Percentiles rank a stretch among this genome's conserved stretches.
Conservation (phyloP, 179 eudicot genomes). For the Silene coronaria region DNA sequence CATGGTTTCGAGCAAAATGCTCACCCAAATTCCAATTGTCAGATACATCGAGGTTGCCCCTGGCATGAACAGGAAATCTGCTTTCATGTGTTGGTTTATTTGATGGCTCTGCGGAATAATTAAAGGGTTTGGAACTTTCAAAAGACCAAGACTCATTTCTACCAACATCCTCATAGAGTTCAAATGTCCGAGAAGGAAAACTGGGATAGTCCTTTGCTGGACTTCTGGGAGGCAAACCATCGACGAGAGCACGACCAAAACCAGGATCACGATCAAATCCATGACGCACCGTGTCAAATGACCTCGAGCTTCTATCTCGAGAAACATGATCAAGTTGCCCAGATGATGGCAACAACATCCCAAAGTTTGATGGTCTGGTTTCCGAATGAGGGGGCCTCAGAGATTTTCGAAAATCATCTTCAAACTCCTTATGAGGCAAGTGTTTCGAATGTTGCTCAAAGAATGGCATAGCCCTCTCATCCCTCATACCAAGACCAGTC, state of each 20-base stretch:
- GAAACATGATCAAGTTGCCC: constrained; percentile 39
- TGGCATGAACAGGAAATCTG: constrained; percentile 51
- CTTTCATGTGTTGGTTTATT: constrained; percentile 39
- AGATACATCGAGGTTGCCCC: constrained; percentile 39
- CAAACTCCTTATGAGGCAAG: constrained; percentile 49
- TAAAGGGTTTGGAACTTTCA: constrained; percentile 40
- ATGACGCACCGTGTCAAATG: constrained; percentile 41
- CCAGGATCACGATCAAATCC: constrained; percentile 41
- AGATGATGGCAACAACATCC: constrained; percentile 31
- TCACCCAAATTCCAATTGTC: constrained; percentile 34
- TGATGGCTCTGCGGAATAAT: constrained; percentile 37
- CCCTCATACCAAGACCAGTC: constrained; percentile 36
- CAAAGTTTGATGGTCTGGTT: constrained; percentile 35
- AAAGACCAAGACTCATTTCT: constrained; percentile 44
- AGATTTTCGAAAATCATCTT: constrained; percentile 38
- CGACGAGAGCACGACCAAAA: constrained; percentile 54
- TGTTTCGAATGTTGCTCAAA: constrained; percentile 41
- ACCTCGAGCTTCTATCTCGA: constrained; percentile 35
- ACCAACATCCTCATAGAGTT: constrained; percentile 38
- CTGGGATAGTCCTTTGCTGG: constrained; percentile 55
- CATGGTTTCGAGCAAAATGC: constrained; percentile 30
- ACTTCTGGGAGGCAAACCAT: constrained; percentile 50
- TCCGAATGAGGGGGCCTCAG: constrained; percentile 42
- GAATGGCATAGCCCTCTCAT: constrained; percentile 40
- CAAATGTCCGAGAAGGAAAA: constrained; percentile 44